phyloP scores from a whole-genome alignment of 257 asterid genomes.

The Fraxinus anomala region DNA sequence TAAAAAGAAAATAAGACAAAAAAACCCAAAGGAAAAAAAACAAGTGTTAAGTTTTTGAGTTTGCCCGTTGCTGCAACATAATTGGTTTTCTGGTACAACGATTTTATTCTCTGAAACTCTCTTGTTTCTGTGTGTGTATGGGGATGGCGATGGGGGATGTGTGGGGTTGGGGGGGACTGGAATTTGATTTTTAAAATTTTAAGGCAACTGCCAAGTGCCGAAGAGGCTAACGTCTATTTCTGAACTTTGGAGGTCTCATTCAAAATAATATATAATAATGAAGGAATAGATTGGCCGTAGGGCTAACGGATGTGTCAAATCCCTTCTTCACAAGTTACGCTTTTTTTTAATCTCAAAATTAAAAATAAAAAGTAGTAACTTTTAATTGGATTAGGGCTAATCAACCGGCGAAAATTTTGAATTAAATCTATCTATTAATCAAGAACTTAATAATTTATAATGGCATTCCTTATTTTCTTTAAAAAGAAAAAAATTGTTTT shows the following conservation, averaged over 20 bases:
- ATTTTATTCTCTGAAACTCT: slow-evolving; percentile 42
- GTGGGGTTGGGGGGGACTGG: neutral
- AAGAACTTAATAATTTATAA: no score
- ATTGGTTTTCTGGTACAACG: slow-evolving; percentile 21
- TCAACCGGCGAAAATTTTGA: neutral
- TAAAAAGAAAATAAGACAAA: neutral
- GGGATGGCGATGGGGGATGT: neutral
- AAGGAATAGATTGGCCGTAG: slow-evolving; percentile 40
- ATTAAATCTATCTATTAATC: no score
- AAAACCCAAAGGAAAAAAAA: neutral
- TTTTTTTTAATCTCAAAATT: no score
- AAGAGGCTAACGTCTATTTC: slow-evolving; percentile 45
- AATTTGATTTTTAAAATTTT: slow-evolving; percentile 52
- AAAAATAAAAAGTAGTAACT: no score
- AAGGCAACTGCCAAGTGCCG: slow-evolving; percentile 44
- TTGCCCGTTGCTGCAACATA: slow-evolving; percentile 4
- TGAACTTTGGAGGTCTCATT: slow-evolving; percentile 26
- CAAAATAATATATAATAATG: slow-evolving; percentile 30
- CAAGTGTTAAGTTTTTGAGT: slow-evolving; percentile 20
- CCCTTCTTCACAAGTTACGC: neutral
- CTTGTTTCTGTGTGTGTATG: slow-evolving; percentile 5
- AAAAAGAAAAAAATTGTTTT: no score
- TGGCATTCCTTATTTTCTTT: no score
- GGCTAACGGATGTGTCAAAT: slow-evolving; percentile 40
- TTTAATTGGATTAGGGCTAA: neutral